Base-by-base conservation (phyloP, 768 basidiomycete species). In the Tephrocybe sp. region DNA sequence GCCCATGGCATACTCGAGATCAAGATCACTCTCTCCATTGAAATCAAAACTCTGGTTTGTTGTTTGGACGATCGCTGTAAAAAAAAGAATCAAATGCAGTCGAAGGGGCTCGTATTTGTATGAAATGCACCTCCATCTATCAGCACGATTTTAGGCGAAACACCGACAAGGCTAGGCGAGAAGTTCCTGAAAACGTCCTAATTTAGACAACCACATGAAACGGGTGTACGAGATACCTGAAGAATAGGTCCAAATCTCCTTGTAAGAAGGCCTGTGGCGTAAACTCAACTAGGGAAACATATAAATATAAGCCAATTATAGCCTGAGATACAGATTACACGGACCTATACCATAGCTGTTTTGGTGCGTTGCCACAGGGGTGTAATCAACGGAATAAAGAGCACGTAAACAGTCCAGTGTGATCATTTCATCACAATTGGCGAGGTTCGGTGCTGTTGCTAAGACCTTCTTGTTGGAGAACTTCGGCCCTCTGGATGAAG, bases 21-120 rank as follows among this genome's bases (percentile, higher is more conserved):
- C 82, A 14, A 84, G 70, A 54, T 81, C 70, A 17, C 79, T 77
- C 60, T 84, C 82, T 43, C 75, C 80, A 54, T 80, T 81, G 60
- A 69, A 69, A 16, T 67, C 57, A 56, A 80, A 78, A 39, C 73
- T 68, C 54, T 66, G 60, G 34, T 70, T 43, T 4, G 49, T 51
- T 5, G 72, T 73, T 60, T 82, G 80, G 4, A 73, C 68, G 23
- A 75, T 66, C 23, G 78, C 76, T 77, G 17, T 11, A 10, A 44
- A 16, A 48, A 36, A 20, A 8, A 22, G 14, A 30, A 19, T 38
- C 12, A 23, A 8, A 19, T 5, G 22, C n/a, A 20, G 41, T 35
- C 19, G 11, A 42, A 17, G 14, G 5, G 12, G n/a, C 13, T 3
- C 26, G 11, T 30, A 19, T 4, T 16, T 34, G 32, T 22, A 23